Base-by-base conservation (phyloP, 352 stramenopile genomes). In the Phytophthora capsici region DNA sequence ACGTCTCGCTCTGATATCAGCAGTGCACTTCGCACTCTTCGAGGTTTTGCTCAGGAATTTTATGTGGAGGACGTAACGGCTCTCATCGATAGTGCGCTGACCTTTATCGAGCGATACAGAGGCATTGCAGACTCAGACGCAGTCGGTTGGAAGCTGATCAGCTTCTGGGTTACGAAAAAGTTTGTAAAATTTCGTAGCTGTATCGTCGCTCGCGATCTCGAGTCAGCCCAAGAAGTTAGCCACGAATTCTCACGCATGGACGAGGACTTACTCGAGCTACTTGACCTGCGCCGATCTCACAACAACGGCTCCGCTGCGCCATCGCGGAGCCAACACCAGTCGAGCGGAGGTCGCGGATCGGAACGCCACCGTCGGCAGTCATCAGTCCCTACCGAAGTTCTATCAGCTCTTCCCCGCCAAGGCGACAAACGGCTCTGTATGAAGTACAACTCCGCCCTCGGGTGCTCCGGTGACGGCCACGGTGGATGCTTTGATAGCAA, bases 121-220 rank as follows among this genome's bases (percentile, higher is more conserved):
- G 46, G 17, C 6, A 23, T 51, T 20, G 9, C 8, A 4, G 28
- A 40, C n/a, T 28, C 43, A 3, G 26, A 54, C 17, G 0, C 46
- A 3, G 1, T 34, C 14, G 12, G n/a, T n/a, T 57, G 45, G 46
- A 64, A 51, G 43, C 23, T 64, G 7, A 25, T 64, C 22, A 34
- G 36, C 5, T 51, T 55, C 36, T 66, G 57, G 38, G n/a, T 53
- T 14, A 54, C 47, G 1, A 58, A 28, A 6, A 66, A 66, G 30
- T 52, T 66, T 30, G 44, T 38, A 14, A 46, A 47, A 25, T 54
- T 58, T 16, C 37, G 48, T 6, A 53, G 57, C 17, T 41, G 54
- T 5, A 14, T 58, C 1, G 28, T 58, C 0, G n/a, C 40, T 13
- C 16, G 19, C 12, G 48, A 58, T 25, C 7, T 14, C 9, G n/a